phyloP scores from a whole-genome alignment of 2,329 filamentous ascomycete species.

The Neonectria sp. region DNA sequence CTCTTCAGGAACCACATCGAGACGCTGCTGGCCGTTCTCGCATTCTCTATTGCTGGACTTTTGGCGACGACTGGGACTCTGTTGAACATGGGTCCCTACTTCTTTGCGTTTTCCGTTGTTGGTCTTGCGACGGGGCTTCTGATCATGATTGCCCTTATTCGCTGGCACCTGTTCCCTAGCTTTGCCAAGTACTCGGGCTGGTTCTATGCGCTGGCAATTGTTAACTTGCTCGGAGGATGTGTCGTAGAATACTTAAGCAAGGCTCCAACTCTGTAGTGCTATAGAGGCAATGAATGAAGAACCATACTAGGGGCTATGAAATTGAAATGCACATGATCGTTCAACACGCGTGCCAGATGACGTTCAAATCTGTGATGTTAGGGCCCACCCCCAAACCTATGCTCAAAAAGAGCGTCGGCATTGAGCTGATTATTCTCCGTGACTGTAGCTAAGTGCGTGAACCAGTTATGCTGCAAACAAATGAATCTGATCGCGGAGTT shows the following conservation, averaged over 20 bases:
- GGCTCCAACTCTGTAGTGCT: slow-evolving; percentile 13
- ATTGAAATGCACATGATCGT: background rate
- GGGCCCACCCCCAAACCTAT: too few relatives aligned
- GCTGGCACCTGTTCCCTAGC: slow-evolving; percentile 28
- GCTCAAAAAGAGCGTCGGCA: too few relatives aligned
- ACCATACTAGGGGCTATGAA: background rate
- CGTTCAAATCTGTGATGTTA: too few relatives aligned
- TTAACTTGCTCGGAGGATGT: slow-evolving; percentile 35
- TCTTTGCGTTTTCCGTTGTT: slow-evolving; percentile 36
- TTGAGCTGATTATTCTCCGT: too few relatives aligned
- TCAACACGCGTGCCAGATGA: too few relatives aligned
- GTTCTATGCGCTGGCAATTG: slow-evolving; percentile 38
- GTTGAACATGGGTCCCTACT: slow-evolving; percentile 28
- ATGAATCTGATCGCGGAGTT: too few relatives aligned
- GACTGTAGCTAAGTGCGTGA: too few relatives aligned
- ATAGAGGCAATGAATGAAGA: background rate
- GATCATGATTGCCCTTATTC: slow-evolving; percentile 31
- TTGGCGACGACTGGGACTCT: slow-evolving; percentile 24
- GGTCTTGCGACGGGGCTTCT: slow-evolving; percentile 29
- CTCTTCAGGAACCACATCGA: slow-evolving; percentile 40
- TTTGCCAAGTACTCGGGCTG: slow-evolving; percentile 34
- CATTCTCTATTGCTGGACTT: slow-evolving; percentile 28
- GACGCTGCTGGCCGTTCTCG: slow-evolving; percentile 29
- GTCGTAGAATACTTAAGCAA: slow-evolving; percentile 27
- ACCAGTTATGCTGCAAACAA: too few relatives aligned